A percentile compares a stretch with the other conserved stretches of the same genome.
These are phyloP conservation scores for Oryza meyeriana DNA, from an alignment of 176 grass and related monocot genomes.

Conservation along the genomic window DNA sequence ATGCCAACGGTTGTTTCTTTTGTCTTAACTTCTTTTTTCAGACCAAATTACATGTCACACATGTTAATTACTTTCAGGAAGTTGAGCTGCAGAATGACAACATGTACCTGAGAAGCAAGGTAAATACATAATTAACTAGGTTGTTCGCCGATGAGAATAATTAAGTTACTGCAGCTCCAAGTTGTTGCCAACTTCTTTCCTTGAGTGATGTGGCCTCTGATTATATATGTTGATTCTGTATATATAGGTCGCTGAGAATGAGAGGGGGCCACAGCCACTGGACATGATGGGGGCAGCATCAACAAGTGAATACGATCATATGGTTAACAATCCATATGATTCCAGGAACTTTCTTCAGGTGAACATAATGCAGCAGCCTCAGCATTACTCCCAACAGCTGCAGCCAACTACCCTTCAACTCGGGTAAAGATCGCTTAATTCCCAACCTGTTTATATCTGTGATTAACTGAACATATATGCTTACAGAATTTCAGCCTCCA, in stretches of 20 bases:
- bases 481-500: not conserved
- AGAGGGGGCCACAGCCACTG: slow-evolving; percentile 64
- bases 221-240: not conserved
- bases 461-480: not conserved
- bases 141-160: not conserved
- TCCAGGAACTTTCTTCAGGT: slow-evolving; percentile 78
- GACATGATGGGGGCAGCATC: slow-evolving; percentile 46
- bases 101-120: slow-evolving; percentile 74
- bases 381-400: slow-evolving; percentile 63
- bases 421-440: slow-evolving; percentile 39
- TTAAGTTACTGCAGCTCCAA: not conserved
- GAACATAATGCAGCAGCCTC: slow-evolving; percentile 61
- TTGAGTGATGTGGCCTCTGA: not conserved
- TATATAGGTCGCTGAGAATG: slow-evolving; percentile 77
- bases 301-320: slow-evolving; percentile 60
- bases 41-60: not conserved
- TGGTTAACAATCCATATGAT: slow-evolving; percentile 54
- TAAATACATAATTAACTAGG: slow-evolving; percentile 14
- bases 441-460: not conserved
- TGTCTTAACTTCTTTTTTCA: not conserved
- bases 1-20: not conserved
- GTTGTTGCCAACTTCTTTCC: not conserved
- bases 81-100: slow-evolving; percentile 62
- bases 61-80: slow-evolving; percentile 46
- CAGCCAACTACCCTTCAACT: slow-evolving; percentile 82